Evolutionary conservation across 352 stramenopile species (phyloP), one percentile per base, ranked within the genome.

Genomic region (Phytopythium cucurbitacearum): DNA sequence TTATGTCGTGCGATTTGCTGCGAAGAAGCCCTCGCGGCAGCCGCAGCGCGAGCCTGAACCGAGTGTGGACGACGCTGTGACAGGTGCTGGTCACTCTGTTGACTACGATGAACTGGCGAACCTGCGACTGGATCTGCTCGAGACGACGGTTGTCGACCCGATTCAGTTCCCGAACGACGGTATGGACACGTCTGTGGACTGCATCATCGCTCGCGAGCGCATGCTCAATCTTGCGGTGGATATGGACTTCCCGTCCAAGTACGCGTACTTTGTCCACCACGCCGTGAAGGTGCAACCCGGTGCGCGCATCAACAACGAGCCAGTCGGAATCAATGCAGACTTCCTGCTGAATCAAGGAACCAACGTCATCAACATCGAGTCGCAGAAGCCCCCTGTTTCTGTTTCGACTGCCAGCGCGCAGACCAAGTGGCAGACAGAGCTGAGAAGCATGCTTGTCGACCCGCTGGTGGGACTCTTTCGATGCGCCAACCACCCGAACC

Each of bases 391-490:
- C 21, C 21, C 21, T 28, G 21, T 28, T 28, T 28, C 21, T 28
- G 21, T 28, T 28, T 28, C 21, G 21, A 28, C 21, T 28, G 21
- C 21, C 21, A 28, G 73, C 7, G 50, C 95, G 5, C 71, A 90
- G 32, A 72, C 86, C 7, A 85, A 94, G 58, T 97, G 87, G 89
- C 86, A 94, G 53, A 68, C 73, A 9, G 66, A 90, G 6, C 37
- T 96, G 15, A 86, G 76, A 44, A 65, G 84, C 12, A 57, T 64
- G 39, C 54, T 93, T 8, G 57, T 82, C 16, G 56, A 76, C 12
- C 61, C 69, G 0, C 33, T 61, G 0, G 64, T 66, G 5, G 83
- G 83, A 12, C 59, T 94, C 40, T 94, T 91, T 46, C 53, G 55
- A 3, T 83, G 69, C 40, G 72, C 78, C 15, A 71, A 87, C 50